Conservation (phyloP, 2,329 filamentous ascomycete species). For the Penicillium hesseltinei region DNA sequence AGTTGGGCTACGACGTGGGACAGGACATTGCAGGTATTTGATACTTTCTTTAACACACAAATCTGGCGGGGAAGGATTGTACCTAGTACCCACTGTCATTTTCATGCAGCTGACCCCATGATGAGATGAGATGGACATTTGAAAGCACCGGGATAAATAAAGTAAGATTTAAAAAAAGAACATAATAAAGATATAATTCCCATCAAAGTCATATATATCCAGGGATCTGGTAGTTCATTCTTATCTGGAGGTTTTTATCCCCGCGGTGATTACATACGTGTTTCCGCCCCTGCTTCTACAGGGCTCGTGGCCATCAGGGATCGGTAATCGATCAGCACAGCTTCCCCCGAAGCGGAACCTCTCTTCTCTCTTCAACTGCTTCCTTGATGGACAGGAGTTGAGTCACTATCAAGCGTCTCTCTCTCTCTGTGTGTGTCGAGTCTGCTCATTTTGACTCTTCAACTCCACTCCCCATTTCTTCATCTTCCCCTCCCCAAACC, state of each 20-base stretch:
- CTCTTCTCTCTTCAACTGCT: slow-evolving; percentile 14
- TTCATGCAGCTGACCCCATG: slow-evolving; percentile 3
- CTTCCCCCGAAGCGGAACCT: slow-evolving; percentile 13
- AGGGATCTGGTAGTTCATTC: slow-evolving; percentile 5
- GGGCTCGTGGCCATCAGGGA: slow-evolving; percentile 8
- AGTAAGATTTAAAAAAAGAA: background rate
- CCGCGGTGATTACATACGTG: slow-evolving; percentile 7
- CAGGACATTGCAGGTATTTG: slow-evolving; percentile 2
- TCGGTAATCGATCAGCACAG: slow-evolving; percentile 15
- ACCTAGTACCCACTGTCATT: slow-evolving; percentile 18
- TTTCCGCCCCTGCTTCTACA: slow-evolving; percentile 9
- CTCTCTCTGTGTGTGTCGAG: background rate
- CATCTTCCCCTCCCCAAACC: slow-evolving; percentile 15
- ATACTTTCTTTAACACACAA: slow-evolving; percentile 12
- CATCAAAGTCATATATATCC: background rate
- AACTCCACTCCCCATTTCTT: slow-evolving; percentile 15
- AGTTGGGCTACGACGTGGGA: slow-evolving; percentile 31
- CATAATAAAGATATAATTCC: background rate
- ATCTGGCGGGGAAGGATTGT: slow-evolving; percentile 20
- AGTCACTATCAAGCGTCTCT: slow-evolving; percentile 13
- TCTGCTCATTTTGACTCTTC: slow-evolving; percentile 18
- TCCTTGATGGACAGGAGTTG: slow-evolving; percentile 24
- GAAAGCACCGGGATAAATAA: background rate
- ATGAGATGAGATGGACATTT: slow-evolving; percentile 1
- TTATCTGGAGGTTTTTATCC: slow-evolving; percentile 5